A percentile compares a stretch with the other conserved stretches of the same genome.
These are phyloP conservation scores for Trypanosoma boissoni DNA, from an alignment of 208 protist genomes.

Conservation along the genomic window DNA sequence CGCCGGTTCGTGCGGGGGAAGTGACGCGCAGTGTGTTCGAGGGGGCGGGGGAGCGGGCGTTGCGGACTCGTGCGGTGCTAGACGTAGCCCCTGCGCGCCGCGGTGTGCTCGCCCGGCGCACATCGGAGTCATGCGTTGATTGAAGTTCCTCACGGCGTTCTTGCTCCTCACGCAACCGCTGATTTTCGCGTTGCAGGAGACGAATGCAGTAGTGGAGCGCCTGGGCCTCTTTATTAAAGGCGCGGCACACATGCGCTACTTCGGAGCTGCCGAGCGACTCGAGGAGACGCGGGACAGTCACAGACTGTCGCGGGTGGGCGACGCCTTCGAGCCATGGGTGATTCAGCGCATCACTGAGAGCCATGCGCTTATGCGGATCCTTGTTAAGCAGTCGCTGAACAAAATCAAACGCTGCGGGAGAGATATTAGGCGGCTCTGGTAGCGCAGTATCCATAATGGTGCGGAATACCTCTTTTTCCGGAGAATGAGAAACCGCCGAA, in stretches of 20 bases:
- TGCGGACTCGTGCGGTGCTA: conserved; percentile 40
- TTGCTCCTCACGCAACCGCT: conserved; percentile 52
- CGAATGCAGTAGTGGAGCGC: conserved; percentile 70
- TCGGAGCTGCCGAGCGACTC: conserved; percentile 38
- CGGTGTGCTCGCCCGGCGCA: conserved; percentile 30
- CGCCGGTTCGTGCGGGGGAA: conserved; percentile 32
- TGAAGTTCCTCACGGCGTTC: conserved; percentile 32
- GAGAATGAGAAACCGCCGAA: conserved; percentile 76
- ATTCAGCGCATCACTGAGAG: conserved; percentile 79
- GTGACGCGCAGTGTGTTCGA: conserved; percentile 33
- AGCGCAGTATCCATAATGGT: conserved; percentile 87
- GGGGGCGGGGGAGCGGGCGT: conserved; percentile 34
- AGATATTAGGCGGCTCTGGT: conserved; percentile 70
- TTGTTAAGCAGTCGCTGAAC: conserved; percentile 86
- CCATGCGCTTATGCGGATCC: conserved; percentile 85
- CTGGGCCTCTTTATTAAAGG: conserved; percentile 77
- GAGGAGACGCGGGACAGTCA: conserved; percentile 62
- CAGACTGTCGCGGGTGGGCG: conserved; percentile 59
- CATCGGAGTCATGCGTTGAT: conserved; percentile 23
- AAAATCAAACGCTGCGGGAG: conserved; percentile 63
- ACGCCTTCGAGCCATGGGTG: conserved; percentile 89
- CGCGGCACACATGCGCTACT: conserved; percentile 53
- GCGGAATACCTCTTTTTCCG: conserved; percentile 91
- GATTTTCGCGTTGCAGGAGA: conserved; percentile 64
- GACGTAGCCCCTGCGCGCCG: conserved; percentile 65